Conservation (phyloP, 2,329 filamentous ascomycete genomes). For the Fonsecaea pedrosoi region DNA sequence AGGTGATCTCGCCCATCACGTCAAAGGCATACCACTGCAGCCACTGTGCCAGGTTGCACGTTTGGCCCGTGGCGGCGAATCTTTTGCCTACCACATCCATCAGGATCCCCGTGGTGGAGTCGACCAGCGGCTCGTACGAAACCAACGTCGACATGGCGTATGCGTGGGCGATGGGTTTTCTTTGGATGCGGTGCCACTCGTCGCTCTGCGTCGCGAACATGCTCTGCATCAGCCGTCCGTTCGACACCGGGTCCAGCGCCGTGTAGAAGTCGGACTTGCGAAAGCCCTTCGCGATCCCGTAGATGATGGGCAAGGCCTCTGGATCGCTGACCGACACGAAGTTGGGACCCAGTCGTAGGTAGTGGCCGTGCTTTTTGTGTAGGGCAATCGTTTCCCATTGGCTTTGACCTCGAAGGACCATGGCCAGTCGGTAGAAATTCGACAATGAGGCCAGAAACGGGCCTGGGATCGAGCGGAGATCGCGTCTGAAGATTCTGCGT, state of each 20-base stretch:
- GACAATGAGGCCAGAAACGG: slow-evolving; percentile 71
- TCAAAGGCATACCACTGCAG: slow-evolving; percentile 49
- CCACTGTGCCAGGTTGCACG: slow-evolving; percentile 42
- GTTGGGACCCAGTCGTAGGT: slow-evolving; percentile 32
- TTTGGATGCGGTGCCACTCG: neutral
- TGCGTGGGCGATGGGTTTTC: slow-evolving; percentile 4
- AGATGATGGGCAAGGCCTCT: slow-evolving; percentile 20
- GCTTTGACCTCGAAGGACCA: slow-evolving; percentile 48
- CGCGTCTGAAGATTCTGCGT: slow-evolving; percentile 10
- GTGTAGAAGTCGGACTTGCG: slow-evolving; percentile 9
- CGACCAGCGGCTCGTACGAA: slow-evolving; percentile 10
- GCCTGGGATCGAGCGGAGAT: slow-evolving; percentile 58
- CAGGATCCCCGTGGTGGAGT: neutral
- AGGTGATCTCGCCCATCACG: slow-evolving; percentile 44
- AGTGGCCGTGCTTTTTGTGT: slow-evolving; percentile 28
- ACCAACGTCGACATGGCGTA: slow-evolving; percentile 17
- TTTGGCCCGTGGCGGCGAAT: slow-evolving; percentile 30
- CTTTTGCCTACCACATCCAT: slow-evolving; percentile 9
- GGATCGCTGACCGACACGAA: slow-evolving; percentile 26
- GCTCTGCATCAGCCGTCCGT: neutral
- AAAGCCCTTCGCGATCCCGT: slow-evolving; percentile 13
- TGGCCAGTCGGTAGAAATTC: slow-evolving; percentile 68
- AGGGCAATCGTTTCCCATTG: slow-evolving; percentile 12
- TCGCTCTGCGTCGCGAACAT: neutral
- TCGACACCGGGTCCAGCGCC: neutral